Evolutionary conservation across 768 basidiomycete species (phyloP).

Genomic region (Lactarius hengduanensis): DNA sequence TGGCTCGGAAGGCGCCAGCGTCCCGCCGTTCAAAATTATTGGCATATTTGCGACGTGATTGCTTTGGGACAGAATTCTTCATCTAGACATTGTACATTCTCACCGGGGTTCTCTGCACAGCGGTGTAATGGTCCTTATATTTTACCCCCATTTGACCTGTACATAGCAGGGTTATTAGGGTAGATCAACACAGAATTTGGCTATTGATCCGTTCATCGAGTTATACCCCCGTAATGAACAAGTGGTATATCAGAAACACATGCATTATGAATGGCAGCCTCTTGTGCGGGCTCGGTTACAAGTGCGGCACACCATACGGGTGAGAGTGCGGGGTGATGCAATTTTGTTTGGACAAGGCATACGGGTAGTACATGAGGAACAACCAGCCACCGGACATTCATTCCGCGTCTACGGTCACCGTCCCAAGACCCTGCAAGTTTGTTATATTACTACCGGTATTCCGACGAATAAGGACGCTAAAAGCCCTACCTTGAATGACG

Average conservation of each 20-base stretch:
- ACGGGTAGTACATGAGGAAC: slow-evolving; percentile 9
- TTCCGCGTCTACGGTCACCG: slow-evolving; percentile 77
- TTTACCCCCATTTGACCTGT: not conserved
- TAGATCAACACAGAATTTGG: not conserved
- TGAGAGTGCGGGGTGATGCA: not conserved
- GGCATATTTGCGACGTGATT: slow-evolving; percentile 80
- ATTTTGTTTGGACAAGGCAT: slow-evolving; percentile 10
- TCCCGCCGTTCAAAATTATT: slow-evolving; percentile 85
- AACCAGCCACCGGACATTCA: slow-evolving; percentile 38
- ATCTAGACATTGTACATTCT: slow-evolving; percentile 4
- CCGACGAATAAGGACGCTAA: slow-evolving; percentile 17
- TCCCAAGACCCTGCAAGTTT: slow-evolving; percentile 72
- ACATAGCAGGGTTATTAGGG: slow-evolving; percentile 6
- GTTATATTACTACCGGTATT: slow-evolving; percentile 22
- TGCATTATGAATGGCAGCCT: not conserved
- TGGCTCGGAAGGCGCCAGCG: slow-evolving; percentile 81
- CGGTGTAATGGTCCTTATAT: slow-evolving; percentile 5
- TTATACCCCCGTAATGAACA: not conserved
- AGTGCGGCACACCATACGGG: not conserved
- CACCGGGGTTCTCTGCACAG: not conserved
- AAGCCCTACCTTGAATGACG: slow-evolving; percentile 74
- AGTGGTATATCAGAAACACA: not conserved
- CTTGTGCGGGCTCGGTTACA: not conserved
- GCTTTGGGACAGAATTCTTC: not conserved
- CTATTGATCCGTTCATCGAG: not conserved